Evolutionary conservation across 768 basidiomycete genomes (phyloP), one percentile per base, ranked within the genome.

Genomic region (Hemileccinum impolitum): DNA sequence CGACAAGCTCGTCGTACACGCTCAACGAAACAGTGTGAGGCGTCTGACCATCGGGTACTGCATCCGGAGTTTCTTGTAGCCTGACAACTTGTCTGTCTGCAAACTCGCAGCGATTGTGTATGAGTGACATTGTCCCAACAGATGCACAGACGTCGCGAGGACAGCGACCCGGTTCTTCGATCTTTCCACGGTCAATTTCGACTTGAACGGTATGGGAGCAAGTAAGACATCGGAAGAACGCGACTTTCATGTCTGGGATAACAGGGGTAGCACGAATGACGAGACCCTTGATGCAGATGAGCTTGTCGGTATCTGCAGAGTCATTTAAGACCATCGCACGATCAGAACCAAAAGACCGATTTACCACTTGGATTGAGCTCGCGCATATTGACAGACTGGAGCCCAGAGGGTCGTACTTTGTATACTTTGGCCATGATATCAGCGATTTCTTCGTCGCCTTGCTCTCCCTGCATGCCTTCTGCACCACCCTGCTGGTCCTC

Each of bases 241-340:
- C 96, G 56, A 84, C 83, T 71, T 95, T 94, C 96, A 99, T 98
- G 70, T 99, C 96, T 4, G 96, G 96, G 51, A 98, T 97, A 60
- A 99, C 89, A 11, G 95, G 92, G 0, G 96, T 97, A 0, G 94
- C 90, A 19, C 96, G 88, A 52, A 99, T 98, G 60, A 98, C 93
- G 7, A 99, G 82, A 49, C 96, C 96, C 66, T 95, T 96, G 72
- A 99, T 87, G 48, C 82, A 86, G 17, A 96, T 89, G 17, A 99
- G 84, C 69, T 97, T 96, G 77, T 99, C 96, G 58, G 96, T 99
- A 63, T 99, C 96, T 97, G 53, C 30, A 48, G 39, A 47, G 12
- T 23, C 35, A 38, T 36, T 41, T 36, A 55, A 40, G 7, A 34
- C 38, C 40, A 32, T 18, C 7, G 26, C 30, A 17, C 8, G 25